Conservation (phyloP, 1,139 yeast genomes). For the Zygosaccharomyces pseudobailii region DNA sequence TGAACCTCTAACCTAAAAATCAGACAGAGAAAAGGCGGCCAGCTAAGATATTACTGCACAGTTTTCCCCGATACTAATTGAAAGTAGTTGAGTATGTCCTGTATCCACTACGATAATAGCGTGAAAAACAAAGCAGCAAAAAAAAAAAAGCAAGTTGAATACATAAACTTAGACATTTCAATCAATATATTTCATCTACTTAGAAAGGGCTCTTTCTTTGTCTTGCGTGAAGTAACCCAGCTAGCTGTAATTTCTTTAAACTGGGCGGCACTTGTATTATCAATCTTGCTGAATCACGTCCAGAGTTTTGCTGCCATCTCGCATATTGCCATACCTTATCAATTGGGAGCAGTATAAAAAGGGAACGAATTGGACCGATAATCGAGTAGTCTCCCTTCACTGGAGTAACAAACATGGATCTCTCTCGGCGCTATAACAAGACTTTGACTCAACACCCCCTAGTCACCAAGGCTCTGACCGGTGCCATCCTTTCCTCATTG, state of each 20-base stretch:
- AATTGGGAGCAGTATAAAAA: conserved; percentile 1
- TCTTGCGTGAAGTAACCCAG: background rate
- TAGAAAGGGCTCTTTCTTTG: no score
- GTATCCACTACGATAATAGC: no score
- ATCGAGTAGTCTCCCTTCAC: background rate
- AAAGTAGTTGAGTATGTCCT: no score
- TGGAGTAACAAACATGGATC: background rate
- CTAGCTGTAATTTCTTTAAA: background rate
- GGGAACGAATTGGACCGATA: background rate
- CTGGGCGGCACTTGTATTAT: background rate
- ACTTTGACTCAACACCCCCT: conserved; percentile 49
- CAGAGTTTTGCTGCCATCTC: background rate
- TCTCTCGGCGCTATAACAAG: conserved; percentile 21
- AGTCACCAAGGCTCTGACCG: conserved; percentile 56
- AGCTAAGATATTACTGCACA: no score
- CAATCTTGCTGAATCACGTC: background rate
- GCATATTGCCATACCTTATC: conserved; percentile 5
- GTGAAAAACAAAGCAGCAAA: no score
- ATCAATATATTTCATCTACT: no score
- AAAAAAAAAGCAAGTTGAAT: no score
- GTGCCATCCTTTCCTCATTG: conserved; percentile 52
- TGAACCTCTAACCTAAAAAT: no score
- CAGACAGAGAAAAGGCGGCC: no score
- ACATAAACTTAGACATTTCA: no score
- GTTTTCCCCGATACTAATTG: no score